Base-by-base conservation (phyloP, 2,329 filamentous ascomycete genomes). In the Exophiala oligosperma region DNA sequence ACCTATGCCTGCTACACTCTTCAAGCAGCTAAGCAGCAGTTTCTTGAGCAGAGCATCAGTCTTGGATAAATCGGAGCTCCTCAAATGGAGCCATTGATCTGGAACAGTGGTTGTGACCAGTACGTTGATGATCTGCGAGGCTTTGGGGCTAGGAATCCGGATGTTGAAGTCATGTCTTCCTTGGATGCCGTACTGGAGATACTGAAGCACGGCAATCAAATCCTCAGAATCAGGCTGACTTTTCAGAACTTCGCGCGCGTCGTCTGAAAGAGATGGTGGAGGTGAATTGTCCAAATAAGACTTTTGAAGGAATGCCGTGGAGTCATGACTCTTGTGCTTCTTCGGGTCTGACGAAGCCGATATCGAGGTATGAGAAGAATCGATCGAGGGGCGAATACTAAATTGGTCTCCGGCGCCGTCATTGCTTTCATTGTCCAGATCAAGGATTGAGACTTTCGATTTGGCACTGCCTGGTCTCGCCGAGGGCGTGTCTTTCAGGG, bases 1-100 rank as follows among this genome's bases (percentile, higher is more conserved):
- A 61, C 91, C 93, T 32, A 96, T 72, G 0, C 92, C 92, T 2
- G 87, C 81, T 14, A 94, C 78, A 68, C 86, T 96, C 56, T 81
- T 81, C 4, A 99, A 75, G 68, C 86, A 90, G 59, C 74, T 72
- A 1, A 90, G 66, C 14, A 97, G 59, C 5, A 69, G 74, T 1
- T 82, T 72, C 41, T 74, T 71, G 24, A 66, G 67, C 64, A 71
- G 65, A 50, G 57, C 66, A n/a, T 64, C 46, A 12, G 43, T 17
- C n/a, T 52, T 48, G 1, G 56, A 49, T 14, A 67, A 51, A 9
- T 41, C 52, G 11, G 38, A n/a, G 23, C 37, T 29, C 17, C 50
- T 49, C 37, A 63, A 49, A 47, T 53, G 51, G 21, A 51, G n/a
- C 93, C 94, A 97, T 73, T 93, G 96, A 69, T 92, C 90, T 1